These are phyloP conservation scores for Kodamaea nitidulidarum DNA, from an alignment of 805 yeast genomes.

Conservation along the genomic window DNA sequence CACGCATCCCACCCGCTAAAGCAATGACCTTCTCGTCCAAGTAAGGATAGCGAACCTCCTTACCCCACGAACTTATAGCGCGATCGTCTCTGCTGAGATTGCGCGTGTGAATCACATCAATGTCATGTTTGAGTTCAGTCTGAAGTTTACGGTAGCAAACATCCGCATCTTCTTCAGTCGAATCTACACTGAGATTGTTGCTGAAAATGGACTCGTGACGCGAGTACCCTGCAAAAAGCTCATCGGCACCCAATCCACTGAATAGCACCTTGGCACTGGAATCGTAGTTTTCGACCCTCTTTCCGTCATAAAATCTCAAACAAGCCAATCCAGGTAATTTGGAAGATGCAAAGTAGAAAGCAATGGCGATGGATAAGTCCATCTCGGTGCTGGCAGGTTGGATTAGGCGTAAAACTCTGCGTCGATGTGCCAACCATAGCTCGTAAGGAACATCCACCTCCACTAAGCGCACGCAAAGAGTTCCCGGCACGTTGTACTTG, in stretches of 20 bases:
- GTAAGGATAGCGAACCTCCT: slow-evolving; percentile 86
- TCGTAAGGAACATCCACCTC: slow-evolving; percentile 73
- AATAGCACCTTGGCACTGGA: slow-evolving; percentile 67
- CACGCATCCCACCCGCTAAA: slow-evolving; percentile 31
- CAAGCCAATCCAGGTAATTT: slow-evolving; percentile 3
- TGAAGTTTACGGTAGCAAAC: slow-evolving; percentile 40
- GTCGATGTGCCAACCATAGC: slow-evolving; percentile 51
- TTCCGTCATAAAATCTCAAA: not conserved
- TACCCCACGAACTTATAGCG: slow-evolving; percentile 81
- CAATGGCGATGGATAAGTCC: slow-evolving; percentile 94
- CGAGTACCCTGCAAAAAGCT: slow-evolving; percentile 92
- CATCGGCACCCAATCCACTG: slow-evolving; percentile 97
- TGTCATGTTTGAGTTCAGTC: slow-evolving; percentile 63
- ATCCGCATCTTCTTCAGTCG: slow-evolving; percentile 18
- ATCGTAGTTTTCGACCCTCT: slow-evolving; percentile 25
- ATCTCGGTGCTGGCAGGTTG: slow-evolving; percentile 85
- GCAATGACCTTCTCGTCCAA: slow-evolving; percentile 60
- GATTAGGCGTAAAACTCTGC: slow-evolving; percentile 61
- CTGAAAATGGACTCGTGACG: slow-evolving; percentile 61
- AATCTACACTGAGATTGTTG: slow-evolving; percentile 15
- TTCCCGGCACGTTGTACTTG: slow-evolving; percentile 31
- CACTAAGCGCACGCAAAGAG: slow-evolving; percentile 45
- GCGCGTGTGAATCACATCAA: slow-evolving; percentile 67
- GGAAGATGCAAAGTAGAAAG: slow-evolving; percentile 76
- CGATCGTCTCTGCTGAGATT: slow-evolving; percentile 92